phyloP scores from a whole-genome alignment of 257 asterid genomes.

The Nicotiana attenuata region DNA sequence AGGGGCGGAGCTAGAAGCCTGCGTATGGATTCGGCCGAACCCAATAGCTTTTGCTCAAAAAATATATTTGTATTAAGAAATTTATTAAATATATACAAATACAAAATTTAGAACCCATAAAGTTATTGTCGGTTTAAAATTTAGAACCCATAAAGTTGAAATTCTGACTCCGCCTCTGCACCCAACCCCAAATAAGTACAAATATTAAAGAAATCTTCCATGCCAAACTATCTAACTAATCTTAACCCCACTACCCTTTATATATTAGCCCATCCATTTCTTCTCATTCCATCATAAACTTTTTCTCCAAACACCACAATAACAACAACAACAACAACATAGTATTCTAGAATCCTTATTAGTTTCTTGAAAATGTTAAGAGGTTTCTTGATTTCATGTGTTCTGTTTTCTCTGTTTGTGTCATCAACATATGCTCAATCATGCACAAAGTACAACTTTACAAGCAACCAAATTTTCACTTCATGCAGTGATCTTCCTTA shows the following conservation, averaged over 20 bases:
- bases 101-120: no score
- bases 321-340: neutral
- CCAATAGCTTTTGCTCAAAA: no score
- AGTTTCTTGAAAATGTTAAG: conserved; percentile 15
- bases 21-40: no score
- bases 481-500: conserved; percentile 65
- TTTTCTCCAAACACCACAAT: neutral
- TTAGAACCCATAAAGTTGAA: no score
- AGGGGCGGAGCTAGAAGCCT: no score
- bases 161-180: no score
- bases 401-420: conserved; percentile 25
- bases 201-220: conserved; percentile 20
- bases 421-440: conserved; percentile 49
- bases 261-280: neutral
- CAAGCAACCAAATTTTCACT: conserved; percentile 48
- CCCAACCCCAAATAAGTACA: neutral
- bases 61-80: no score
- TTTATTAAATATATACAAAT: no score
- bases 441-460: conserved; percentile 51
- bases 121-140: no score
- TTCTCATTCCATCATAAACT: neutral
- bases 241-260: conserved; percentile 40
- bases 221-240: conserved; percentile 63
- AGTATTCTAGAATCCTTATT: conserved; percentile 2
- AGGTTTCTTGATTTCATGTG: conserved; percentile 15